Percentiles rank a stretch among this genome's conserved stretches.
Evolutionary conservation across 208 protist genomes (phyloP).

Genomic region (Leishmania amazonensis): DNA sequence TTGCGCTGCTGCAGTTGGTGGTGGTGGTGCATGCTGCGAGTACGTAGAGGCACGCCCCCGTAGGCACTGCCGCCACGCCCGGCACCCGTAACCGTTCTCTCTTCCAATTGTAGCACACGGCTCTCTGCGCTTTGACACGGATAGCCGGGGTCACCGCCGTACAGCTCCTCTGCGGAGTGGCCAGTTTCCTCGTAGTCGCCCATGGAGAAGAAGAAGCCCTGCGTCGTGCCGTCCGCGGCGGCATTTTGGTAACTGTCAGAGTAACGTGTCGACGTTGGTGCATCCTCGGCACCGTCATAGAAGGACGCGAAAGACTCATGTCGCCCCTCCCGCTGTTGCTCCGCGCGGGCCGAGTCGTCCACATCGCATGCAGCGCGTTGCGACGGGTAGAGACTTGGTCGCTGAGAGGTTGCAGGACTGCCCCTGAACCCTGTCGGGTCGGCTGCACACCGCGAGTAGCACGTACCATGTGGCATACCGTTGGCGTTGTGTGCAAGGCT

Average conservation of each 20-base stretch:
- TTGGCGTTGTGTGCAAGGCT: not conserved
- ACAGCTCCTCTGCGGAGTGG: slow-evolving; percentile 7
- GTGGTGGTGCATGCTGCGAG: not conserved
- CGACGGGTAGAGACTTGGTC: not conserved
- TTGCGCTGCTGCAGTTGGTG: not conserved
- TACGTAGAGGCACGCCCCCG: not conserved
- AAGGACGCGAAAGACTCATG: slow-evolving; percentile 9
- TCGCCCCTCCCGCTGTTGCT: not conserved
- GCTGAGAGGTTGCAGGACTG: slow-evolving; percentile 1
- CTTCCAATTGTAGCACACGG: not conserved
- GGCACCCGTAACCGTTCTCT: not conserved
- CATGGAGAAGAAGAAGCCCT: slow-evolving; percentile 29
- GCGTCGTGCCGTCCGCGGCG: slow-evolving; percentile 20
- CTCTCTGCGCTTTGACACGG: not conserved
- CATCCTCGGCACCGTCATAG: slow-evolving; percentile 3
- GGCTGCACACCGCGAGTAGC: not conserved
- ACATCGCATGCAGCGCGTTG: not conserved
- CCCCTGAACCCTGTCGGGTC: not conserved
- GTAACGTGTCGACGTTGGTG: not conserved
- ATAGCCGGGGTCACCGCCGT: slow-evolving; percentile 8
- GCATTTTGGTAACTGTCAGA: slow-evolving; percentile 11
- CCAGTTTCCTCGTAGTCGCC: not conserved
- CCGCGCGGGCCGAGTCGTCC: not conserved
- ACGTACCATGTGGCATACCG: not conserved
- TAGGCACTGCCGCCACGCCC: not conserved